A percentile compares a stretch with the other conserved stretches of the same genome.
Evolutionary conservation across 495 filamentous ascomycete genomes (phyloP).

Genomic region (Penicillium silybi): DNA sequence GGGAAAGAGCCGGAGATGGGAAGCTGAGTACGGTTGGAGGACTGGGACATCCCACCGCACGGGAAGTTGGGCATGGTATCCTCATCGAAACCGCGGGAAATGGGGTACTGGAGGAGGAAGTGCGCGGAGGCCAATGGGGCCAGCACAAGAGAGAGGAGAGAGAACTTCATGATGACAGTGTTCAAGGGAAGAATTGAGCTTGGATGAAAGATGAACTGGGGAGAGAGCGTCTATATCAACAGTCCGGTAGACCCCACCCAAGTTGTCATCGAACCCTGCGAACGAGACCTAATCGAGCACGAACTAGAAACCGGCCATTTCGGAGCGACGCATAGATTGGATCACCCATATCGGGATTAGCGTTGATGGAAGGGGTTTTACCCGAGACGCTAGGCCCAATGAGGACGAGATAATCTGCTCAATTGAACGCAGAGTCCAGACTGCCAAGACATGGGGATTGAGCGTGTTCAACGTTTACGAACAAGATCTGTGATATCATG

Average conservation of each 20-base stretch:
- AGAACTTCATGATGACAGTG: constrained; percentile 20
- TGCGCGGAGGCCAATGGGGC: constrained; percentile 50
- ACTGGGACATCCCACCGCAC: constrained; percentile 53
- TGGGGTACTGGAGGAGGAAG: constrained; percentile 56
- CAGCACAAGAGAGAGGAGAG: constrained; percentile 27
- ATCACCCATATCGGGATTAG: not conserved
- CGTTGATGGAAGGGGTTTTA: not conserved
- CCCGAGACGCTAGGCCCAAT: not conserved
- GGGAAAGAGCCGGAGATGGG: constrained; percentile 45
- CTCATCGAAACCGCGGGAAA: constrained; percentile 51
- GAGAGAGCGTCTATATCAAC: not conserved
- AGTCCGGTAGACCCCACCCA: not conserved
- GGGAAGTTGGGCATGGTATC: constrained; percentile 48
- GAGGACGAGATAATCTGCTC: constrained; percentile 3
- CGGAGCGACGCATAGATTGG: not conserved
- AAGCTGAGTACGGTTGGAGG: constrained; percentile 47
- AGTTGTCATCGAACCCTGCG: not conserved
- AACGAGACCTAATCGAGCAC: not conserved
- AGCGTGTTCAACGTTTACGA: not conserved
- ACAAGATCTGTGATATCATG: not conserved
- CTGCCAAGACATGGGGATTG: not conserved
- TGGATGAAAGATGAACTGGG: not conserved
- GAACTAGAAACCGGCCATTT: not conserved
- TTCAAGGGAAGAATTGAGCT: not conserved
- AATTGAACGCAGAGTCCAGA: not conserved